phyloP scores from a whole-genome alignment of 129 eudicot species.

The Centrapalus pauciflorus region DNA sequence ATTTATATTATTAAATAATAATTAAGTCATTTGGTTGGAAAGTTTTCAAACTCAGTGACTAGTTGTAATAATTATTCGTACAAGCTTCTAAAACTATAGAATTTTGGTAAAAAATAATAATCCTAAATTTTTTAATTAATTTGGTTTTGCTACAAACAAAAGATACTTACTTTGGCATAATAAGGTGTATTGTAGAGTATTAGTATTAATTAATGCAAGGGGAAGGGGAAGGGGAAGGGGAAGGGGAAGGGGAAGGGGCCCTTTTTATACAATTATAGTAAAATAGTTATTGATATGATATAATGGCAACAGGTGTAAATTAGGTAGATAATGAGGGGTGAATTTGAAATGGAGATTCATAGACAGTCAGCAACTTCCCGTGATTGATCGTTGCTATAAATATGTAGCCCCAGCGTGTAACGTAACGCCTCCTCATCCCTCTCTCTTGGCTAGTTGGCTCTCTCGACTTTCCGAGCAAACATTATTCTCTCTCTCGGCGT shows the following conservation, averaged over 20 bases:
- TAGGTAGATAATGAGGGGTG: neutral
- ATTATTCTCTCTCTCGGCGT: constrained; percentile 7
- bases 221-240: too few relatives aligned
- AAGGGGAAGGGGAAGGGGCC: too few relatives aligned
- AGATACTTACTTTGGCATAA: neutral
- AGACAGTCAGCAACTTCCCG: constrained; percentile 23
- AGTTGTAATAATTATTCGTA: too few relatives aligned
- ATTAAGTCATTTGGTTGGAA: too few relatives aligned
- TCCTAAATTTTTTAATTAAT: neutral
- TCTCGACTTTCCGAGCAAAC: constrained; percentile 1
- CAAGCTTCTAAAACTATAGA: too few relatives aligned
- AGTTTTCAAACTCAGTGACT: too few relatives aligned
- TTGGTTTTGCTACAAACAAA: neutral
- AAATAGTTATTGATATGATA: neutral
- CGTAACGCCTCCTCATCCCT: constrained; percentile 28
- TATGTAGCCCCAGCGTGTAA: constrained; percentile 27
- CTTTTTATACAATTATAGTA: neutral
- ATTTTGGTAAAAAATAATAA: too few relatives aligned
- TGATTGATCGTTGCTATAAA: constrained; percentile 33
- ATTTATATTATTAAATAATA: too few relatives aligned
- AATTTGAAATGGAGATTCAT: neutral
- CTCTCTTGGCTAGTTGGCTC: too few relatives aligned
- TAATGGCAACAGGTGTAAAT: neutral
- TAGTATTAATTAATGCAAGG: neutral
- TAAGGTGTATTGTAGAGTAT: neutral